phyloP scores from a whole-genome alignment of 2,329 filamentous ascomycete genomes.

The Ceratocystis eucalypticola region DNA sequence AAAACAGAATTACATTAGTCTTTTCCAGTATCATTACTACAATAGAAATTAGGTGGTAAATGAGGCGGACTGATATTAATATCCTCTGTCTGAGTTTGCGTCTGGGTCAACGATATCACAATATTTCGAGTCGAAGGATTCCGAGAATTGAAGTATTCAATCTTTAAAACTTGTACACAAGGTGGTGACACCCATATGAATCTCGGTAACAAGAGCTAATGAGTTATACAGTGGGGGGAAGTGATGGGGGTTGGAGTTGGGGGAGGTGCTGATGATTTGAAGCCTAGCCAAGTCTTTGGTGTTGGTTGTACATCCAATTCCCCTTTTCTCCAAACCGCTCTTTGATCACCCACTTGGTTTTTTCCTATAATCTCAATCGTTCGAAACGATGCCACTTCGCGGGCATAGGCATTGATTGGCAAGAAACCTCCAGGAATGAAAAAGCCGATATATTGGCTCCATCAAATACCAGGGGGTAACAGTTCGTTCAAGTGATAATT shows the following conservation, averaged over 20 bases:
- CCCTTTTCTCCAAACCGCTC: neutral
- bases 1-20: neutral
- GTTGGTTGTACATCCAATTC: neutral
- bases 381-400: too few species aligned
- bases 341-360: neutral
- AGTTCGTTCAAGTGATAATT: too few species aligned
- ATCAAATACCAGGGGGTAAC: too few species aligned
- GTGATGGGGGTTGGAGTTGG: neutral
- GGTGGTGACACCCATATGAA: neutral
- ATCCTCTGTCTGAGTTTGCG: too few species aligned
- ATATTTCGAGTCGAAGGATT: too few species aligned
- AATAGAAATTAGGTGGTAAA: neutral
- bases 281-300: neutral
- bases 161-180: conserved; percentile 17
- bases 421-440: too few species aligned
- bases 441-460: too few species aligned
- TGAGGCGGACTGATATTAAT: neutral
- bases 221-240: neutral
- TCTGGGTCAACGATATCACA: too few species aligned
- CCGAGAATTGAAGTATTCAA: conserved; percentile 15
- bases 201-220: neutral
- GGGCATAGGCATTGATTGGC: too few species aligned
- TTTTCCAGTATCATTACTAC: neutral
- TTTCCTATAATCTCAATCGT: neutral
- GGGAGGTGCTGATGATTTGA: neutral